Conservation (phyloP, 139 green algal genomes). For the Klebsormidium nitens region DNA sequence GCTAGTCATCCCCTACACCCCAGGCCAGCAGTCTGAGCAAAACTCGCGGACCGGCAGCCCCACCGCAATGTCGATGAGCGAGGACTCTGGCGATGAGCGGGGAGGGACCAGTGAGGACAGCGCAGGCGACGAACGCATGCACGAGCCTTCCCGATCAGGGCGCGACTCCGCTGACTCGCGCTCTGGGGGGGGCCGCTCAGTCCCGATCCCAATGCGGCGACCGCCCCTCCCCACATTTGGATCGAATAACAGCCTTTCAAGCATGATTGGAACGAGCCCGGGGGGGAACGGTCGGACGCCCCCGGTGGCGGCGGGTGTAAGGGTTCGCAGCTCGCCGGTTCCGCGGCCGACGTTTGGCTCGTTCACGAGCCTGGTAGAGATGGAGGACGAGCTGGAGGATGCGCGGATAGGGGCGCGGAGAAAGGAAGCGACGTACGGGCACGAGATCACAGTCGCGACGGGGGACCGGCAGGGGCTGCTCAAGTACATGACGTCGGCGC, state of each 20-base stretch:
- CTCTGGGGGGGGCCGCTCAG: too few species aligned
- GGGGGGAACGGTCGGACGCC: not conserved
- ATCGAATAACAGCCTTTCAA: slow-evolving; percentile 1
- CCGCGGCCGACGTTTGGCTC: not conserved
- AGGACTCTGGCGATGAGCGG: too few species aligned
- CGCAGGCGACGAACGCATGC: too few species aligned
- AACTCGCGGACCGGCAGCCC: too few species aligned
- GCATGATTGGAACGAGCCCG: not conserved
- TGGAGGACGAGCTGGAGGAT: slow-evolving; percentile 18
- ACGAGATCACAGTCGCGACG: slow-evolving; percentile 26
- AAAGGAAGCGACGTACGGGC: slow-evolving; percentile 9
- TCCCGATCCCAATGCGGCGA: slow-evolving; percentile 1
- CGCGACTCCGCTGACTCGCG: too few species aligned
- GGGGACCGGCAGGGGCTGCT: slow-evolving; percentile 21
- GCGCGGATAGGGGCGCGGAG: not conserved
- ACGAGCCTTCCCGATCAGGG: too few species aligned
- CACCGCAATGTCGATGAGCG: too few species aligned
- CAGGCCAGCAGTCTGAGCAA: too few species aligned
- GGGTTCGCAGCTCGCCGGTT: not conserved
- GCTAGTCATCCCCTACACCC: too few species aligned
- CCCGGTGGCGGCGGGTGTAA: not conserved
- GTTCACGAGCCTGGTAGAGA: slow-evolving; percentile 7
- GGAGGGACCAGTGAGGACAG: too few species aligned
- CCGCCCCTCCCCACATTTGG: slow-evolving; percentile 20
- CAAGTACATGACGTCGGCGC: slow-evolving; percentile 17